Conservation (phyloP, 352 stramenopile species). For the Pythium aphanidermatum region DNA sequence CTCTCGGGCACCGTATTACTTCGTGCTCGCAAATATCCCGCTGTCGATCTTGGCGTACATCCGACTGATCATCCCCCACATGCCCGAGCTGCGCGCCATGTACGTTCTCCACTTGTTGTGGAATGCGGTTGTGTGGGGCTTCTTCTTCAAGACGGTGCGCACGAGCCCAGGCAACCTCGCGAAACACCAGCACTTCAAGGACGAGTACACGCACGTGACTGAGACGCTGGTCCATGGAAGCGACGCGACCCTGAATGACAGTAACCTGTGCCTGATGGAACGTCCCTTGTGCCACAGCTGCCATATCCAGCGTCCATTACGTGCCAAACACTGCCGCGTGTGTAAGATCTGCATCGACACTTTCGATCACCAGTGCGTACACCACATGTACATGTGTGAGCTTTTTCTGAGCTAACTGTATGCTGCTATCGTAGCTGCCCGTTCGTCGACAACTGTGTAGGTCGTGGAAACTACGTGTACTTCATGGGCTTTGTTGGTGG, state of each 20-base stretch:
- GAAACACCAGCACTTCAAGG: constrained; percentile 25
- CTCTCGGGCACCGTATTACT: constrained; percentile 62
- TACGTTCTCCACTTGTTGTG: constrained; percentile 59
- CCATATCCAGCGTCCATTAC: constrained; percentile 64
- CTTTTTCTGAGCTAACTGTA: too few relatives aligned
- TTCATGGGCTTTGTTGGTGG: constrained; percentile 62
- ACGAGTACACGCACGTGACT: constrained; percentile 57
- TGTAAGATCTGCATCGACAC: constrained; percentile 93
- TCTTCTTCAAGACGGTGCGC: constrained; percentile 59
- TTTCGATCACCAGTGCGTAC: constrained; percentile 99
- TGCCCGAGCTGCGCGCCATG: constrained; percentile 47
- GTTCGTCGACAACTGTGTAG: constrained; percentile 99
- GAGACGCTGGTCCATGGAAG: constrained; percentile 33
- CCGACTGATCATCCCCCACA: constrained; percentile 39
- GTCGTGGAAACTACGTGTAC: constrained; percentile 95
- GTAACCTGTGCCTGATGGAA: constrained; percentile 26
- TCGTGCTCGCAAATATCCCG: constrained; percentile 49
- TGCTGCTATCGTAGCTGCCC: constrained; percentile 92
- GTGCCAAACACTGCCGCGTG: constrained; percentile 86
- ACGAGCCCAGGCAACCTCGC: constrained; percentile 48
- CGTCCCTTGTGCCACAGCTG: constrained; percentile 80
- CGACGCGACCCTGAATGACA: not conserved
- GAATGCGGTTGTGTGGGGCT: constrained; percentile 50
- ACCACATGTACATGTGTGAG: too few relatives aligned
- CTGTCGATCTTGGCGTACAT: constrained; percentile 39